phyloP scores from a whole-genome alignment of 176 grass and related monocot species.

The Guadua angustifolia region DNA sequence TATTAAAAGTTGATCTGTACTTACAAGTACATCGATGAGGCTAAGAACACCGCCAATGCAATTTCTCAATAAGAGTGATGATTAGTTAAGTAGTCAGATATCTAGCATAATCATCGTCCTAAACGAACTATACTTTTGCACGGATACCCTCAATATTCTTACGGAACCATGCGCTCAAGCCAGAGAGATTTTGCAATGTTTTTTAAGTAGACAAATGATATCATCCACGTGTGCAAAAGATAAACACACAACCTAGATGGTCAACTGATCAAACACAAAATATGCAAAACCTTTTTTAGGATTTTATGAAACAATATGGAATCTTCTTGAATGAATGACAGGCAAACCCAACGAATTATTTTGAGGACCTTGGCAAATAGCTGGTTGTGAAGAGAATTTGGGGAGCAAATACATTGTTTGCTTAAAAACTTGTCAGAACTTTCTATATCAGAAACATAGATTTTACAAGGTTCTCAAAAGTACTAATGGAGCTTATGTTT shows the following conservation, averaged over 20 bases:
- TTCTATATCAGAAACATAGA: not conserved
- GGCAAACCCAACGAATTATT: not conserved
- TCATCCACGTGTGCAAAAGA: not conserved
- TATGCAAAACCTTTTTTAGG: not conserved
- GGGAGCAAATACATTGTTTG: too few relatives aligned
- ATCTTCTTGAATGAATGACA: not conserved
- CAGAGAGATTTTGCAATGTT: not conserved
- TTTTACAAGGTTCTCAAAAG: not conserved
- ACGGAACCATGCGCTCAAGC: not conserved
- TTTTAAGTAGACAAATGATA: not conserved
- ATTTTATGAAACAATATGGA: not conserved
- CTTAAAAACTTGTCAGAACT: not conserved
- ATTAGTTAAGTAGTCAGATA: not conserved
- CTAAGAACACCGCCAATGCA: not conserved
- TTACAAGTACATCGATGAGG: not conserved
- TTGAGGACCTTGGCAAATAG: not conserved
- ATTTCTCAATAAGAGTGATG: not conserved
- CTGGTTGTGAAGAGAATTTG: not conserved
- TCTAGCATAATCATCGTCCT: not conserved
- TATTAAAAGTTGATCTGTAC: not conserved
- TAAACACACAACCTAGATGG: not conserved
- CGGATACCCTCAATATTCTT: not conserved
- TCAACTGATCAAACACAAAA: not conserved
- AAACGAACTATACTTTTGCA: conserved; percentile 7
- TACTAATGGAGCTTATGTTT: not conserved